Evolutionary conservation across 2,329 filamentous ascomycete genomes (phyloP), one percentile per base, ranked within the genome.

Genomic region (Fusarium scirpi): DNA sequence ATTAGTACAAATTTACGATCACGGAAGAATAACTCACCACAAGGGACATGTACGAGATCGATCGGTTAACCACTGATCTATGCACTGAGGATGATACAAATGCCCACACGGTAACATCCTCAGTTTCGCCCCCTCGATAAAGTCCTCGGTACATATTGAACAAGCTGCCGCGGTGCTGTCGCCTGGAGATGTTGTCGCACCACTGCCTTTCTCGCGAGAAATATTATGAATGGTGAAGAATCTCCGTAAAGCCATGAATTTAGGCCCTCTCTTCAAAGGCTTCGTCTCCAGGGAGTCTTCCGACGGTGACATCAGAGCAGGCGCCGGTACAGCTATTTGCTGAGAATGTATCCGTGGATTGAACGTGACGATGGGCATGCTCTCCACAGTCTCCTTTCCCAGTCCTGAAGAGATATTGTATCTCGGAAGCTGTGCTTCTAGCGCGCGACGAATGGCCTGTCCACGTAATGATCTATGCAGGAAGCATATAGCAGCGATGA

Each of bases 51-150:
- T 73, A 6, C 58, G 47, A 5, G 71, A 65, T 20, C 67, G 65
- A 5, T 58, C 24, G 4, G 48, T 55, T 8, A 73, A 43, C 71
- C 70, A 73, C 8, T 59, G 70, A 18, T 73, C 71, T 9, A 73
- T 73, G 11, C 71, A 73, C 9, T 15, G 18, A 10, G 71, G 70
- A 16, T 73, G 71, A 6, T 71, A 73, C 3, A 73, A 16, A 30
- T 73, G 70, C 0, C 45, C 40, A 2, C 70, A 73, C 7, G 68
- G 71, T 0, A 73, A 13, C 5, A 43, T 24, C 4, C 68, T 64
- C 0, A 69, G 2, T 4, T 2, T 40, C 1, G 20, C 40, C 2
- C 59, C 64, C 1, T 70, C 45, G 2, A 43, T 1, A 8, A 70
- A 55, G 6, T 69, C 67, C 16, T 70, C 67, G 0, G 68, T 70